phyloP scores from a whole-genome alignment of 192 early-diverging fungal species.

The Pecoramyces ruminantium region DNA sequence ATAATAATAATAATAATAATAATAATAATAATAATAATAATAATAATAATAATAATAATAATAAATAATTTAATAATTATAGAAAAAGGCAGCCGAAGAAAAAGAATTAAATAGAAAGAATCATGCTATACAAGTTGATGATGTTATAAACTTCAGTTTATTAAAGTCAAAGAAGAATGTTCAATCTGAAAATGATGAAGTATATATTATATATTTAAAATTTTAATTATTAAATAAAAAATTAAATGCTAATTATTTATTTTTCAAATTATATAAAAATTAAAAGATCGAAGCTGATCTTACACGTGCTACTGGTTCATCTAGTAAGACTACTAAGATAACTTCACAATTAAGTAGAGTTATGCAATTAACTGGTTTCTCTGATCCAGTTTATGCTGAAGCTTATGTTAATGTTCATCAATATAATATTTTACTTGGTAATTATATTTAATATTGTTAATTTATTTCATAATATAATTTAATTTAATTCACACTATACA shows the following conservation, averaged over 20 bases:
- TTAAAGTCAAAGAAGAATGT: conserved; percentile 53
- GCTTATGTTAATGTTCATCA: conserved; percentile 94
- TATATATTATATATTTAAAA: conserved; percentile 15
- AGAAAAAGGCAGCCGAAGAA: conserved; percentile 30
- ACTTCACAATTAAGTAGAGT: conserved; percentile 84
- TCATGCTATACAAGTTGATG: conserved; percentile 60
- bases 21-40: no score
- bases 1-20: no score
- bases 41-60: neutral
- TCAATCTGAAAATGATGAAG: conserved; percentile 41
- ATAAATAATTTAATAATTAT: no score
- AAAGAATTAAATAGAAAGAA: conserved; percentile 19
- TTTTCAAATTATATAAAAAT: no score
- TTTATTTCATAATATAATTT: no score
- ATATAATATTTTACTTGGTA: conserved; percentile 84
- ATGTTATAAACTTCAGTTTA: conserved; percentile 72
- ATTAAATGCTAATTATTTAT: no score
- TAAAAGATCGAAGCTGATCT: conserved; percentile 69
- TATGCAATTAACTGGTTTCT: conserved; percentile 92
- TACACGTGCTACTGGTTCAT: conserved; percentile 62
- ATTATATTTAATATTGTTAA: neutral
- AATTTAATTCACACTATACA: no score
- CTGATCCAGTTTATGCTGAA: conserved; percentile 97
- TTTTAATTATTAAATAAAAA: no score
- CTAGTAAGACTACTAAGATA: conserved; percentile 34